phyloP scores from a whole-genome alignment of 306 rosid species.

The Sphenostylis stenocarpa region DNA sequence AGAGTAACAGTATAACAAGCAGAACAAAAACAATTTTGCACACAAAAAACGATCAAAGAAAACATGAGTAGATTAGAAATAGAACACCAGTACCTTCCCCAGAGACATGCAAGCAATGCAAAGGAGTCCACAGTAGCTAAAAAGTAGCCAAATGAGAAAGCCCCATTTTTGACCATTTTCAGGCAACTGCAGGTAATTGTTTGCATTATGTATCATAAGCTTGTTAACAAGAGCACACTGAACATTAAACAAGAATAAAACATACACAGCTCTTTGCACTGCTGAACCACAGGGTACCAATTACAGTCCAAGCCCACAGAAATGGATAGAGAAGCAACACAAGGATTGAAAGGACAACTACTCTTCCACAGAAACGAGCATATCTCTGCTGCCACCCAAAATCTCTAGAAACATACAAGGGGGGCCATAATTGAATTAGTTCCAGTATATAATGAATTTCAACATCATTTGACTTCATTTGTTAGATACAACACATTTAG shows the following conservation, averaged over 20 bases:
- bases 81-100: constrained; percentile 70
- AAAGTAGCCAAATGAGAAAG: constrained; percentile 94
- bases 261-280: constrained; percentile 81
- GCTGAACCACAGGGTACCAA: constrained; percentile 90
- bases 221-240: constrained; percentile 21
- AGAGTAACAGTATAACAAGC: background rate
- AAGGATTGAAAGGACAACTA: constrained; percentile 83
- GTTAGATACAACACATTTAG: constrained; percentile 16
- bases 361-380: constrained; percentile 97
- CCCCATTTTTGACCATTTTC: constrained; percentile 98
- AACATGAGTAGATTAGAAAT: constrained; percentile 4
- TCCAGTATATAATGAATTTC: constrained; percentile 14
- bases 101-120: constrained; percentile 89
- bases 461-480: constrained; percentile 24
- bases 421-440: constrained; percentile 17
- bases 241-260: constrained; percentile 12
- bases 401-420: constrained; percentile 62
- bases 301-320: constrained; percentile 96
- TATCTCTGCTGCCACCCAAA: constrained; percentile 96
- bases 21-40: constrained; percentile 14
- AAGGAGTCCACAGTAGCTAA: constrained; percentile 88
- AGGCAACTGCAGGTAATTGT: constrained; percentile 65
- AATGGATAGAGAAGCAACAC: constrained; percentile 85
- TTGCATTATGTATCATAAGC: constrained; percentile 30
- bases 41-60: constrained; percentile 8